Conservation (phyloP, 768 basidiomycete genomes). For the Boletus coccyginus region DNA sequence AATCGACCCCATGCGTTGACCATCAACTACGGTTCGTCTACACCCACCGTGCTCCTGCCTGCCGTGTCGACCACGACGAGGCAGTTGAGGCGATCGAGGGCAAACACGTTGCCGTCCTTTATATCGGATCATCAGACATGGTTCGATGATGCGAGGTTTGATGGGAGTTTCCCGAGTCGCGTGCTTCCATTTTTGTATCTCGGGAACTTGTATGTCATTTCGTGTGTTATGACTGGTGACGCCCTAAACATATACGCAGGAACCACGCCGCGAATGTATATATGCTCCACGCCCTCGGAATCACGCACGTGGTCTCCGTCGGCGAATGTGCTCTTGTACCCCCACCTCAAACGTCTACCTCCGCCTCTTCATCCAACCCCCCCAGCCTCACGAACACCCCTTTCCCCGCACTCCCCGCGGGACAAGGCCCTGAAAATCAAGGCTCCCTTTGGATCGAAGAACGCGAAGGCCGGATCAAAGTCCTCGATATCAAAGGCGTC, state of each 20-base stretch:
- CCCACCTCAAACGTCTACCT: slow-evolving; percentile 47
- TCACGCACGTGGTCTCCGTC: slow-evolving; percentile 96
- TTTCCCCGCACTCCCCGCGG: slow-evolving; percentile 34
- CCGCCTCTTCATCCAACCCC: neutral
- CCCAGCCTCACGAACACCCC: slow-evolving; percentile 3
- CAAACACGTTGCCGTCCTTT: slow-evolving; percentile 65
- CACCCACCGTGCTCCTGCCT: slow-evolving; percentile 4
- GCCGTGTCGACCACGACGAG: slow-evolving; percentile 19
- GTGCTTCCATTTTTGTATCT: slow-evolving; percentile 91
- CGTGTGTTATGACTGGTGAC: neutral
- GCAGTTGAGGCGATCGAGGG: slow-evolving; percentile 53
- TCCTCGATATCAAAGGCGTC: slow-evolving; percentile 87
- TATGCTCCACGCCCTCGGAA: slow-evolving; percentile 94
- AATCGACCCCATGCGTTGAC: slow-evolving; percentile 23
- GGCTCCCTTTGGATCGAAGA: slow-evolving; percentile 88
- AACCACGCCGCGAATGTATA: slow-evolving; percentile 93
- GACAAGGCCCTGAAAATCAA: slow-evolving; percentile 49
- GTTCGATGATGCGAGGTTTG: slow-evolving; percentile 92
- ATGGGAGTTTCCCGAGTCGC: slow-evolving; percentile 93
- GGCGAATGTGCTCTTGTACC: slow-evolving; percentile 92
- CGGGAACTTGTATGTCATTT: slow-evolving; percentile 79
- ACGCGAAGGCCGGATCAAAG: slow-evolving; percentile 84
- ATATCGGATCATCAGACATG: slow-evolving; percentile 80
- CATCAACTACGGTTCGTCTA: slow-evolving; percentile 18
- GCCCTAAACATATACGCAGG: slow-evolving; percentile 37